Evolutionary conservation across 2,329 filamentous ascomycete genomes (phyloP).

Genomic region (Trichoderma oligosporum): DNA sequence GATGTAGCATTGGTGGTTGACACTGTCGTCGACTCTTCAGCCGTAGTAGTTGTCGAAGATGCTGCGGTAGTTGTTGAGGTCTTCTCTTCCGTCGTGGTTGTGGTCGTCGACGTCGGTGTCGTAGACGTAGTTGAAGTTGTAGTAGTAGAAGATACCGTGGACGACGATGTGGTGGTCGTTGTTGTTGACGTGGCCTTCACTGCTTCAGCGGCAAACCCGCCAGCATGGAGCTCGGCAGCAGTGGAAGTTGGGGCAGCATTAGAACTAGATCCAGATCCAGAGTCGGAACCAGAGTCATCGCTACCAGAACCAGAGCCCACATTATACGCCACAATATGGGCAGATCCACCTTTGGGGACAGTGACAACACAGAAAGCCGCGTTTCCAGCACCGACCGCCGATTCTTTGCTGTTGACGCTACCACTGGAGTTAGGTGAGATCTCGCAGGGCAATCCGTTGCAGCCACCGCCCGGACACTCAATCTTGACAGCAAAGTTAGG

Average conservation of each 20-base stretch:
- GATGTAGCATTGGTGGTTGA: constrained; percentile 13
- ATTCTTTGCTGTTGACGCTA: constrained; percentile 53
- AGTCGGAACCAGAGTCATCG: constrained; percentile 19
- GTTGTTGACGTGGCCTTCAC: constrained; percentile 14
- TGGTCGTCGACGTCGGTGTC: no score
- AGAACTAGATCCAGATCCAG: constrained; percentile 8
- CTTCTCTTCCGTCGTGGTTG: no score
- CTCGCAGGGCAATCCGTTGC: constrained; percentile 70
- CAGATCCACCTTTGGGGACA: constrained; percentile 61
- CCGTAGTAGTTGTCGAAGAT: constrained; percentile 18
- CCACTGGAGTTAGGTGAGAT: constrained; percentile 62
- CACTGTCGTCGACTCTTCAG: constrained; percentile 19
- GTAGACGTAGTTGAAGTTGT: constrained; percentile 23
- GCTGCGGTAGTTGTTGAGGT: constrained; percentile 19
- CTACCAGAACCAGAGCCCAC: constrained; percentile 31
- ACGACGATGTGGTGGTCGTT: constrained; percentile 8
- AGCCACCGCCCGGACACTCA: constrained; percentile 61
- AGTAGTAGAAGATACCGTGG: constrained; percentile 18
- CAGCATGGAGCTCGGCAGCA: constrained; percentile 15
- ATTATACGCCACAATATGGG: constrained; percentile 62
- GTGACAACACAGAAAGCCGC: constrained; percentile 74
- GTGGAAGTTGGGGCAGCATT: constrained; percentile 8
- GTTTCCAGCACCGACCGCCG: constrained; percentile 60
- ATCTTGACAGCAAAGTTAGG: constrained; percentile 68
- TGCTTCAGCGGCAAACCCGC: constrained; percentile 17